Evolutionary conservation across 1,139 yeast species (phyloP), one percentile per base, ranked within the genome.

Genomic region (Barnettozyma hawaiiensis): DNA sequence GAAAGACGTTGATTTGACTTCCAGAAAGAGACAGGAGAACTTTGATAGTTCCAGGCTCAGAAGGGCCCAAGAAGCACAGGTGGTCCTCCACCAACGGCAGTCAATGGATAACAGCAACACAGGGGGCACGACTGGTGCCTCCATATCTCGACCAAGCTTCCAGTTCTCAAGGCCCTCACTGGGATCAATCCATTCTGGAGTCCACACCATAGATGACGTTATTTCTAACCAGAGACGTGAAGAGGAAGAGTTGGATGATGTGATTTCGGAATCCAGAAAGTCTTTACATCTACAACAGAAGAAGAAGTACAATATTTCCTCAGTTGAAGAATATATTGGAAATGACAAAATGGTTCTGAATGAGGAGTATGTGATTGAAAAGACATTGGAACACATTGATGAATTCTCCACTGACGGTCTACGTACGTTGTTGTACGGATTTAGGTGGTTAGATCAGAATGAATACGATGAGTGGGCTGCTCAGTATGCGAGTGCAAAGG

Each of bases 361-460:
- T 56, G 96, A 87, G 19, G 89, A 78, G 49, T 86, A 76, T 55
- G 70, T 90, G 7, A 62, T 90, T 44, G 97, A 90, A 58, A 80
- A 78, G 50, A 92, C 97, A 0, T 67, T 92, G 45, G 85, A 86
- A 54, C 96, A 94, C 52, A 76, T 94, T 44, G 97, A 92, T 53
- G 95, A 86, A 47, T 92, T 90, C 60, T 89, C 97, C 0, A 83
- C 95, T 0, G 97, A 92, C 51, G 98, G 99, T 1, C 69, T 92
- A 47, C 75, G 99, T 58, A 94, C 98, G 0, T 71, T 92, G 49
- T 62, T 94, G 50, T 94, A 89, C 60, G 82, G 89, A 1, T 87
- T 76, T 63, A 78, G 77, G 53, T 85, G 92, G 82, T 54, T 94
- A 31, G 74, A 74, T 37, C 64, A 67, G 24, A 60, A 64, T 0